Evolutionary conservation across 192 early-diverging fungal species (phyloP), one percentile per base, ranked within the genome.

Genomic region (Mortierella antarctica): DNA sequence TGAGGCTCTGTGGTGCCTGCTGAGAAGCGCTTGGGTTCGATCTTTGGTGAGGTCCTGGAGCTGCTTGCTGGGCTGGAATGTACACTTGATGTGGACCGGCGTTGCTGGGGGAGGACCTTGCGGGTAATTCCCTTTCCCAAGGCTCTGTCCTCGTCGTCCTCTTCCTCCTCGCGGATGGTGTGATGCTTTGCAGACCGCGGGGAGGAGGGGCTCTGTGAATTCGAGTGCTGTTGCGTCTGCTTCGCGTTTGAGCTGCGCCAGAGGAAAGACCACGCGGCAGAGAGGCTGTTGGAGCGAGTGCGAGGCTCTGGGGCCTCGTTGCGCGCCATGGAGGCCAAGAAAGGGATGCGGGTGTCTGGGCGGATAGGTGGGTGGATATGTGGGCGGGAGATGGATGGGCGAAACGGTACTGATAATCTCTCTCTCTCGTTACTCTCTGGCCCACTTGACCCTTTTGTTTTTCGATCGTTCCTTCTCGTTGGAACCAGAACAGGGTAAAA

Each of bases 91-190:
- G 76, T 71, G 9, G 76, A 67, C 13, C 76, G 74, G 17, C 74
- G 76, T 56, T 65, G 76, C 46, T 79, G 76, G 49, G 76, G 76
- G 46, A 79, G n/a, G 50, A 79, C 69, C 42, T 79, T 79, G 47
- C 76, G 68, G 39, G 76, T 71, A 46, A 79, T 67, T 7, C 76
- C 76, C 23, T 79, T 79, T 10, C 76, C 76, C 23, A 66, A 58
- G 41, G 62, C 69, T 42, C 54, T 70, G 23, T 79, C 76, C 48
- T 70, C 76, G 10, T 79, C 76, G 14, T 79, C 76, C 17, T 78
- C 75, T 11, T 71, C 76, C 14, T 74, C 72, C 42, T 79, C 76
- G 31, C 53, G 40, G 51, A 79, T 79, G 14, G 76, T 71, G 15
- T 67, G 69, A 51, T 65, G 76, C 49, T 70, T 67, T 20, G 76